Evolutionary conservation across 192 early-diverging fungal genomes (phyloP).

Genomic region (Entomortierella lignicola): DNA sequence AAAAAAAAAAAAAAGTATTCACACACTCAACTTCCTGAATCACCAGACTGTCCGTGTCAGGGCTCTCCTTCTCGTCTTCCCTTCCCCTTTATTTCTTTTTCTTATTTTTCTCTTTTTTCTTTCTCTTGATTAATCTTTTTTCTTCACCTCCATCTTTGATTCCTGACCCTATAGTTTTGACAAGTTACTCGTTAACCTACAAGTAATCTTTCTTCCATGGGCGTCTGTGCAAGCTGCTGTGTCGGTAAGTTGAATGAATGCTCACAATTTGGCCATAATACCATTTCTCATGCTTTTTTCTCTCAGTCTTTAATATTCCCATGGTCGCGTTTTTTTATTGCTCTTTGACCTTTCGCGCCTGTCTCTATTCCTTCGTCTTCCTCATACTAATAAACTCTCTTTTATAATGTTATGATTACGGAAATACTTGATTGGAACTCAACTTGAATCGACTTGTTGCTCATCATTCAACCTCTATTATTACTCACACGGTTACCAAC

Average conservation of each 20-base stretch:
- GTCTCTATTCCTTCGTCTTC: not conserved
- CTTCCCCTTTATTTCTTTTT: not conserved
- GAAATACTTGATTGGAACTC: not conserved
- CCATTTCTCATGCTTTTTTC: not conserved
- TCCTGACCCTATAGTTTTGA: constrained; percentile 3
- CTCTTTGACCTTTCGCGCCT: not conserved
- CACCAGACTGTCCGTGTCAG: not conserved
- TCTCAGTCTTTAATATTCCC: not conserved
- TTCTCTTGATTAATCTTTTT: constrained; percentile 3
- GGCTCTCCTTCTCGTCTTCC: not conserved
- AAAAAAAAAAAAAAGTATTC: too few relatives aligned
- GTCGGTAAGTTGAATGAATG: constrained; percentile 25
- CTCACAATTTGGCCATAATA: not conserved
- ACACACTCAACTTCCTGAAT: too few relatives aligned
- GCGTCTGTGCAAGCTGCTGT: constrained; percentile 55
- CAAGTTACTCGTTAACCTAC: constrained; percentile 12
- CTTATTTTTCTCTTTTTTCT: not conserved
- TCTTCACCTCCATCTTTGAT: constrained; percentile 4
- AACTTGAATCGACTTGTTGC: not conserved
- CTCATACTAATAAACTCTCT: constrained; percentile 21
- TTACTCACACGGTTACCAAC: not conserved
- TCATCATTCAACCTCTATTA: not conserved
- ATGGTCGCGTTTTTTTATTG: constrained; percentile 1
- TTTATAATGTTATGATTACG: constrained; percentile 1
- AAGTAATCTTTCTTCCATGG: constrained; percentile 39